phyloP scores from a whole-genome alignment of 352 stramenopile species.

The Thalassiosira exigua region DNA sequence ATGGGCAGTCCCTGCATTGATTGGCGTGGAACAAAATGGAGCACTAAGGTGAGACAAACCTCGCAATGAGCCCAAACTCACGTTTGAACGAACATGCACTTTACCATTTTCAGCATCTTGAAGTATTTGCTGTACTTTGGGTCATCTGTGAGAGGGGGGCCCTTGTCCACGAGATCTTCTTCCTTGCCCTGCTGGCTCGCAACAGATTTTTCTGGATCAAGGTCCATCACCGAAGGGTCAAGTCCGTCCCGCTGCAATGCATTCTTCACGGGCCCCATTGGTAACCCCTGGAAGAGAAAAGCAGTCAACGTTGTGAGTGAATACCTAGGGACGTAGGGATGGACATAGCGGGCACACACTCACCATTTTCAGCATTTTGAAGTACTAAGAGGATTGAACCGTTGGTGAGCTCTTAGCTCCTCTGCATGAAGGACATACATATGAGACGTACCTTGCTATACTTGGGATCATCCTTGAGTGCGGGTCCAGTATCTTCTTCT shows the following conservation, averaged over 20 bases:
- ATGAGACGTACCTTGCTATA: too few species aligned
- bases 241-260: constrained; percentile 88
- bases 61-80: too few species aligned
- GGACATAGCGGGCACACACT: not conserved
- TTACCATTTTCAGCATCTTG: constrained; percentile 79
- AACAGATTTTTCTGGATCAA: constrained; percentile 67
- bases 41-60: not conserved
- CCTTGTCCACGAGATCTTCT: constrained; percentile 21
- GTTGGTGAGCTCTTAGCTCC: constrained; percentile 75
- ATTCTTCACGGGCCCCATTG: constrained; percentile 90
- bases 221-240: constrained; percentile 75
- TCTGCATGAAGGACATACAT: constrained; percentile 88
- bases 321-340: not conserved
- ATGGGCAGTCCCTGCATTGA: constrained; percentile 55
- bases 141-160: constrained; percentile 71
- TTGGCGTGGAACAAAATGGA: not conserved
- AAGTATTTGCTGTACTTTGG: constrained; percentile 80
- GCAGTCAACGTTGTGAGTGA: too few species aligned
- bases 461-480: constrained; percentile 77
- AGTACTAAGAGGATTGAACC: constrained; percentile 73
- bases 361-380: constrained; percentile 80
- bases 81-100: constrained; percentile 24
- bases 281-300: constrained; percentile 64
- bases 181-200: constrained; percentile 8
- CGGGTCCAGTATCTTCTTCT: constrained; percentile 19